Evolutionary conservation across 2,329 filamentous ascomycete genomes (phyloP).

Genomic region (Neoscytalidium dimidiatum): DNA sequence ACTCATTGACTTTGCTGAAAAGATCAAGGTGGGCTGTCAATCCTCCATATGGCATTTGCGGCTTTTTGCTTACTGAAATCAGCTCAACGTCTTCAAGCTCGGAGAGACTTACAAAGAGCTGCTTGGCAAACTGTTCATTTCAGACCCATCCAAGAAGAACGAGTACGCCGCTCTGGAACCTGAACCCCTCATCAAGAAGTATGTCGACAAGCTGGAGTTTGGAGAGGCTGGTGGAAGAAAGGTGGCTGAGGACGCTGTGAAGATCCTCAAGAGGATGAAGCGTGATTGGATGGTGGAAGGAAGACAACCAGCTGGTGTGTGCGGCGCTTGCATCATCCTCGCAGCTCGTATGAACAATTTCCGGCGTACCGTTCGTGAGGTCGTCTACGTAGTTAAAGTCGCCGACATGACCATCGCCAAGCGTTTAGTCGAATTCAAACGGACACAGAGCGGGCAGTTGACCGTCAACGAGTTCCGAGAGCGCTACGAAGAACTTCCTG

Average conservation of each 20-base stretch:
- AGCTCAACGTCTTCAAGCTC: conserved; percentile 87
- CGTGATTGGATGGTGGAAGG: conserved; percentile 97
- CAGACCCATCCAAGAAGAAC: conserved; percentile 49
- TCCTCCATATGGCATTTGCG: background rate
- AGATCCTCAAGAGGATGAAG: conserved; percentile 89
- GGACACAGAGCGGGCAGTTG: conserved; percentile 79
- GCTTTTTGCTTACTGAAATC: conserved; percentile 4
- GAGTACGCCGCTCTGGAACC: conserved; percentile 67
- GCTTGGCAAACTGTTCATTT: conserved; percentile 65
- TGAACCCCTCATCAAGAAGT: conserved; percentile 88
- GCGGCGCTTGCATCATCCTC: conserved; percentile 90
- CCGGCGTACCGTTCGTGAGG: conserved; percentile 84
- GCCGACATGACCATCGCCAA: conserved; percentile 91
- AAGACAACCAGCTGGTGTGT: conserved; percentile 88
- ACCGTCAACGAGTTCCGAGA: conserved; percentile 85
- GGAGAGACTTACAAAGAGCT: conserved; percentile 88
- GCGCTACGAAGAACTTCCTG: conserved; percentile 67
- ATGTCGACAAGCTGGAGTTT: conserved; percentile 90
- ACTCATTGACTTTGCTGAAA: conserved; percentile 93
- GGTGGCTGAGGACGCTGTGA: conserved; percentile 84
- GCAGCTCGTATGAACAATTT: conserved; percentile 99
- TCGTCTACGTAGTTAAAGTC: conserved; percentile 98
- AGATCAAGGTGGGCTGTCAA: conserved; percentile 54
- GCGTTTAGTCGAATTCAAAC: conserved; percentile 87
- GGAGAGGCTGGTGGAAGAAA: conserved; percentile 72